A percentile compares a stretch with the other conserved stretches of the same genome.
Conservation (phyloP, 1,139 yeast genomes). For the Hyphopichia pseudoburtonii region DNA sequence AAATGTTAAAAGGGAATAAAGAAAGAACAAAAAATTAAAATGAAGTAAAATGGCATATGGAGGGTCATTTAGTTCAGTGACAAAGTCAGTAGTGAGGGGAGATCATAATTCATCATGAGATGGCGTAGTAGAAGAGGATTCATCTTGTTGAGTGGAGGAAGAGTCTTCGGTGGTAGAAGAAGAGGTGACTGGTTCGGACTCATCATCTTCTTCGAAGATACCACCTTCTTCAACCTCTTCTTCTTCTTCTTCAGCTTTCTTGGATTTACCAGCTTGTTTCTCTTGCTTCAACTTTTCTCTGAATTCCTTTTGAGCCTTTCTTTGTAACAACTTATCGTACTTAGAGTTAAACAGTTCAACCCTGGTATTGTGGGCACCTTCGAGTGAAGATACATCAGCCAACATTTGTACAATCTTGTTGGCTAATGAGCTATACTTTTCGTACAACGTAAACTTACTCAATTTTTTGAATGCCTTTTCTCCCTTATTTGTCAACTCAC, state of each 20-base stretch:
- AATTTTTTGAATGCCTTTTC: slow-evolving; percentile 24
- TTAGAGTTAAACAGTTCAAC: slow-evolving; percentile 34
- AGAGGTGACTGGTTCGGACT: slow-evolving; percentile 10
- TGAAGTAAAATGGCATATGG: too few species aligned
- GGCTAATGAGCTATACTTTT: slow-evolving; percentile 31
- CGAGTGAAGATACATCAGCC: slow-evolving; percentile 31
- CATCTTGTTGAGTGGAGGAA: not conserved
- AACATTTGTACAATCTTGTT: slow-evolving; percentile 35
- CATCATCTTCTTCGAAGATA: slow-evolving; percentile 12
- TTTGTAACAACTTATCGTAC: slow-evolving; percentile 32
- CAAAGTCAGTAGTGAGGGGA: too few species aligned
- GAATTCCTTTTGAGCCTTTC: slow-evolving; percentile 35
- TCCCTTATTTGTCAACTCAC: slow-evolving; percentile 26
- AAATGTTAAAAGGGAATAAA: too few species aligned
- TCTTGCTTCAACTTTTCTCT: slow-evolving; percentile 33
- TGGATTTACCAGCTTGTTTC: slow-evolving; percentile 19
- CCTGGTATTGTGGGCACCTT: slow-evolving; percentile 42
- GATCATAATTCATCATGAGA: slow-evolving; percentile 5
- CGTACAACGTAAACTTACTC: slow-evolving; percentile 35
- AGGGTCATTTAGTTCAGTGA: too few species aligned
- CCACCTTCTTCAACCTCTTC: slow-evolving; percentile 12
- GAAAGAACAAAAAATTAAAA: too few species aligned
- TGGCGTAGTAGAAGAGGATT: slow-evolving; percentile 1
- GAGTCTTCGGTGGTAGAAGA: slow-evolving; percentile 1
- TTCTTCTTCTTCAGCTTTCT: slow-evolving; percentile 19